Evolutionary conservation across 2,329 filamentous ascomycete genomes (phyloP).

Genomic region (Calonectria pauciramosa): DNA sequence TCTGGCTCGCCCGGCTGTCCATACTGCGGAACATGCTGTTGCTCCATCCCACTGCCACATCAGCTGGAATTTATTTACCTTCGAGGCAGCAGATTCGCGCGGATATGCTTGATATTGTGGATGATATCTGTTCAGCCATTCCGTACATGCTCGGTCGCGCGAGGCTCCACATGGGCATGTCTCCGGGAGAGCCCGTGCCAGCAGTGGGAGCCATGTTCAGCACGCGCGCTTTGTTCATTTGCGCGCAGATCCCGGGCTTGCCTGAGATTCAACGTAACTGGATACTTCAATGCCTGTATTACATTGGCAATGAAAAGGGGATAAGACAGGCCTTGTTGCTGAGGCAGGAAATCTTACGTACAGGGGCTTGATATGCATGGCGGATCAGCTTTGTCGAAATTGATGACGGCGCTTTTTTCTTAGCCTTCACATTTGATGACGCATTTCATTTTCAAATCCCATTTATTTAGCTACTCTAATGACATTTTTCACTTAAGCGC

Average conservation of each 20-base stretch:
- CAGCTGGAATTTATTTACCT: neutral
- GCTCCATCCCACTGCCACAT: neutral
- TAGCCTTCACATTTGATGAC: neutral
- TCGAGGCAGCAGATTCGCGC: neutral
- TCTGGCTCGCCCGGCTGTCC: neutral
- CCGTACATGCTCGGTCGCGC: slow-evolving; percentile 3
- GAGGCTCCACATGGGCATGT: neutral
- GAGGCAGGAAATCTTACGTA: neutral
- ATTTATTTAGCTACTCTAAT: neutral
- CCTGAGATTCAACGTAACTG: slow-evolving; percentile 1
- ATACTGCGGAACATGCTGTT: neutral
- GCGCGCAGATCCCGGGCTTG: neutral
- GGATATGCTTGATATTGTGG: neutral
- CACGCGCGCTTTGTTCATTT: slow-evolving; percentile 12
- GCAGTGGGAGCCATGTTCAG: slow-evolving; percentile 19
- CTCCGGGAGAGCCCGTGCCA: neutral
- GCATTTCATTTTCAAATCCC: neutral
- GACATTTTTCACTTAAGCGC: neutral
- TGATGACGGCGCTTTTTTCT: neutral
- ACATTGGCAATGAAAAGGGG: slow-evolving; percentile 4
- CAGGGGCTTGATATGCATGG: neutral
- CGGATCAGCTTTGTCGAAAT: too few relatives aligned
- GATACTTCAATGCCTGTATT: slow-evolving; percentile 20
- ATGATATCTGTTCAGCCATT: neutral
- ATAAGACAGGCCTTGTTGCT: neutral